Conservation (phyloP, 306 rosid species). For the Prosopis cineraria region DNA sequence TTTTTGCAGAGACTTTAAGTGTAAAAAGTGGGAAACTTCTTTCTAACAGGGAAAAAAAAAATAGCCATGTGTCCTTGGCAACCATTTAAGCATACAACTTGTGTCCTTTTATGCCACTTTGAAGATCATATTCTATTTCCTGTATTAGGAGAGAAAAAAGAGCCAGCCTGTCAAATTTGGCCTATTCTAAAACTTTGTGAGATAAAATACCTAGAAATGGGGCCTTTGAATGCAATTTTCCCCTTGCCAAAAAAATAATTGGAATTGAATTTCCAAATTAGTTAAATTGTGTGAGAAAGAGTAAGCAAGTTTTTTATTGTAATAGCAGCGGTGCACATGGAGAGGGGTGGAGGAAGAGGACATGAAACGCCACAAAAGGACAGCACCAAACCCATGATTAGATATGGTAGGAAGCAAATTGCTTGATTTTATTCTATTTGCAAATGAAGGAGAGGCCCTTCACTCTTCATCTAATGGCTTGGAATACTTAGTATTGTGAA, state of each 20-base stretch:
- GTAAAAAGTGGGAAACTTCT: background rate
- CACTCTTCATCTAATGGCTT: slow-evolving; percentile 26
- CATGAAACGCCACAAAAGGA: slow-evolving; percentile 40
- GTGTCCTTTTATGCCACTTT: background rate
- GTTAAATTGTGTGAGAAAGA: slow-evolving; percentile 8
- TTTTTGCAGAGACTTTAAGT: background rate
- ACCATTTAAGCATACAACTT: slow-evolving; percentile 8
- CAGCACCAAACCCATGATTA: slow-evolving; percentile 74
- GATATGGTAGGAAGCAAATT: slow-evolving; percentile 51
- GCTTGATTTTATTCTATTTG: slow-evolving; percentile 49
- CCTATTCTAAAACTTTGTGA: background rate
- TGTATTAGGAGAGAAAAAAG: background rate
- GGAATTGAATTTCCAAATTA: background rate
- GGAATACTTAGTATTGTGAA: slow-evolving; percentile 8
- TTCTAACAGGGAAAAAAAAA: no score
- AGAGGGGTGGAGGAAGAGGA: slow-evolving; percentile 41
- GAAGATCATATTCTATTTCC: background rate
- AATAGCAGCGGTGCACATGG: slow-evolving; percentile 54
- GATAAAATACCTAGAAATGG: background rate
- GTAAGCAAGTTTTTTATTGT: slow-evolving; percentile 36
- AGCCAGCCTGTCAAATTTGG: slow-evolving; percentile 48
- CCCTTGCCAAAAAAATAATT: no score
- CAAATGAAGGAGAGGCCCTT: slow-evolving; percentile 5
- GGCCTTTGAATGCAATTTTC: background rate
- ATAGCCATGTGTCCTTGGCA: background rate